A percentile compares a stretch with the other conserved stretches of the same genome.
Evolutionary conservation across 305 asterid species (phyloP).

Genomic region (Plantago coronopus): DNA sequence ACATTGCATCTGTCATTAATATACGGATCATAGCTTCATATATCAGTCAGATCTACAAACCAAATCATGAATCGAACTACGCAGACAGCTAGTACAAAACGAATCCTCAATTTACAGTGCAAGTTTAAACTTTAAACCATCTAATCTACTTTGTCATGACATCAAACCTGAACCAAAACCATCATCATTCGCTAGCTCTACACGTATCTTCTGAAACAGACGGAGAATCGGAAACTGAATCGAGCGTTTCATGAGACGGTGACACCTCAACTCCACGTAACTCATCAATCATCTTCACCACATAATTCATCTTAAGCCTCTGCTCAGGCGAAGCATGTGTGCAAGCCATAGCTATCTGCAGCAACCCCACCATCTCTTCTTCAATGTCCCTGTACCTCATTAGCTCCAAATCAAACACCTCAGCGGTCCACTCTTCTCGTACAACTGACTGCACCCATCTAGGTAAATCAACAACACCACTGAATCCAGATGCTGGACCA

Average conservation of each 20-base stretch:
- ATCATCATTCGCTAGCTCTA: conserved; percentile 56
- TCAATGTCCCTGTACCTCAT: conserved; percentile 91
- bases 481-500: conserved; percentile 40
- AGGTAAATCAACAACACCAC: conserved; percentile 67
- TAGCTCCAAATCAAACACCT: conserved; percentile 93
- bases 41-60: too few species aligned
- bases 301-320: conserved; percentile 62
- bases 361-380: conserved; percentile 91
- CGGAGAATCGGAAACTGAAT: conserved; percentile 75
- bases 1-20: too few species aligned
- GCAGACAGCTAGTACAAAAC: too few species aligned
- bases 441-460: conserved; percentile 98
- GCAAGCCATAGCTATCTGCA: conserved; percentile 85
- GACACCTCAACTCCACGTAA: conserved; percentile 67
- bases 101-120: too few species aligned
- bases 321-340: conserved; percentile 59
- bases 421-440: conserved; percentile 99
- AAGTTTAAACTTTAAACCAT: too few species aligned
- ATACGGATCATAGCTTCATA: too few species aligned
- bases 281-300: conserved; percentile 83
- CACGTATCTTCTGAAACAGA: conserved; percentile 53
- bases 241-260: conserved; percentile 49
- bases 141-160: too few species aligned
- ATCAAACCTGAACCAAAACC: too few species aligned
- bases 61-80: too few species aligned